Evolutionary conservation across 2,329 filamentous ascomycete species (phyloP).

Genomic region (Clonostachys rhizophaga): DNA sequence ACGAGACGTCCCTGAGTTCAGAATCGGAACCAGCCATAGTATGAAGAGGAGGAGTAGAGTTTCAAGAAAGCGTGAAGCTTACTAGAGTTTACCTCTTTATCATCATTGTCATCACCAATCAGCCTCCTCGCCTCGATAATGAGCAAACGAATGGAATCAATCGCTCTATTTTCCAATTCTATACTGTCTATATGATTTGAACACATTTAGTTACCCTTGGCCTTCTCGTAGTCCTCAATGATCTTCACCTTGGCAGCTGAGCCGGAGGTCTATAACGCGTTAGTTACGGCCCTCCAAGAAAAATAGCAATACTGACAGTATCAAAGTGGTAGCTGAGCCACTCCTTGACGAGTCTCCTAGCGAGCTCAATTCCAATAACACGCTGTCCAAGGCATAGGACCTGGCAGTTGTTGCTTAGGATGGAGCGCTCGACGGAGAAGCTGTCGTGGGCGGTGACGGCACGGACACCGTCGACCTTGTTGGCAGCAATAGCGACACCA

Average conservation of each 20-base stretch:
- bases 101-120: too few species aligned
- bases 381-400: slow-evolving; percentile 82
- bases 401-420: slow-evolving; percentile 82
- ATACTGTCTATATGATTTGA: too few species aligned
- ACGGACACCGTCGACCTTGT: slow-evolving; percentile 78
- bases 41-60: too few species aligned
- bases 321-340: slow-evolving; percentile 85
- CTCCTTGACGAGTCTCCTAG: slow-evolving; percentile 70
- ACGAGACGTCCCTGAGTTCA: too few species aligned
- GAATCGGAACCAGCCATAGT: too few species aligned
- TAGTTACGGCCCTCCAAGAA: not conserved
- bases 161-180: too few species aligned
- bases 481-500: slow-evolving; percentile 81
- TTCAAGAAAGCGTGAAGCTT: too few species aligned
- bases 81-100: too few species aligned
- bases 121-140: too few species aligned
- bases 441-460: slow-evolving; percentile 87
- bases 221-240: slow-evolving; percentile 7
- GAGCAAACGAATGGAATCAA: too few species aligned
- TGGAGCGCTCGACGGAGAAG: slow-evolving; percentile 77
- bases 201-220: too few species aligned
- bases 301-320: slow-evolving; percentile 34
- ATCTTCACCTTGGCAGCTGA: slow-evolving; percentile 42
- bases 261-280: slow-evolving; percentile 9
- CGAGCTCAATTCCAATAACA: slow-evolving; percentile 76